Evolutionary conservation across 225 moss, liverwort and hornwort genomes (phyloP).

Genomic region (Thuidium tamariscinum): DNA sequence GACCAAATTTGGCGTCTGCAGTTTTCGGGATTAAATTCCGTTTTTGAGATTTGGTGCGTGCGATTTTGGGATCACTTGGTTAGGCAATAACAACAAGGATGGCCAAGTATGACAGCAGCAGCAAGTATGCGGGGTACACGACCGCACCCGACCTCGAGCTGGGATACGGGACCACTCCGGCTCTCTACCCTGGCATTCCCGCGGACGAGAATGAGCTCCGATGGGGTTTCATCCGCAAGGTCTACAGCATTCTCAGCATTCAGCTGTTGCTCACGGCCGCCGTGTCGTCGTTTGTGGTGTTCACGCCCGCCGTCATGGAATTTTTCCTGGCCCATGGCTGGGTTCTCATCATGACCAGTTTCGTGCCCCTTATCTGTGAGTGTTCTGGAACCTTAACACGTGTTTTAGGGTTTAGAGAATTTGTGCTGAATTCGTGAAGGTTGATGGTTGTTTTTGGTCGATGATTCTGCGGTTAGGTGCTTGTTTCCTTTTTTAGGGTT

Average conservation of each 20-base stretch:
- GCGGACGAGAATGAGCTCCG: constrained; percentile 41
- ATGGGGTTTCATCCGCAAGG: constrained; percentile 51
- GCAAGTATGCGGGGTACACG: constrained; percentile 31
- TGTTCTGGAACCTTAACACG: not conserved
- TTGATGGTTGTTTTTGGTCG: not conserved
- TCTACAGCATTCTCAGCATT: constrained; percentile 50
- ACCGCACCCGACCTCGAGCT: constrained; percentile 48
- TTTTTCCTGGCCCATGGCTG: constrained; percentile 19
- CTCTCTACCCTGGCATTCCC: constrained; percentile 65
- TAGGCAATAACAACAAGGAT: not conserved
- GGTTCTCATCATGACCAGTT: constrained; percentile 14
- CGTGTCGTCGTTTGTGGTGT: constrained; percentile 30
- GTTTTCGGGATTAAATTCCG: not conserved
- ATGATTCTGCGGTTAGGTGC: not conserved
- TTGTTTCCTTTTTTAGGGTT: not conserved
- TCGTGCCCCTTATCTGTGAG: constrained; percentile 37
- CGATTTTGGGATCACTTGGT: not conserved
- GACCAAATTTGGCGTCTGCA: not conserved
- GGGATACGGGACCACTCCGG: constrained; percentile 29
- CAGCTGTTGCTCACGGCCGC: constrained; percentile 34
- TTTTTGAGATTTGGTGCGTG: not conserved
- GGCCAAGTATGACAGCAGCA: constrained; percentile 21
- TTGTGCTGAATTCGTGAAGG: not conserved
- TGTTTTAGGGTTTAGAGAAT: not conserved
- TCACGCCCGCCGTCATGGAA: constrained; percentile 14